phyloP scores from a whole-genome alignment of 371 early-diverging fungal species.

The Lichtheimia corymbifera region DNA sequence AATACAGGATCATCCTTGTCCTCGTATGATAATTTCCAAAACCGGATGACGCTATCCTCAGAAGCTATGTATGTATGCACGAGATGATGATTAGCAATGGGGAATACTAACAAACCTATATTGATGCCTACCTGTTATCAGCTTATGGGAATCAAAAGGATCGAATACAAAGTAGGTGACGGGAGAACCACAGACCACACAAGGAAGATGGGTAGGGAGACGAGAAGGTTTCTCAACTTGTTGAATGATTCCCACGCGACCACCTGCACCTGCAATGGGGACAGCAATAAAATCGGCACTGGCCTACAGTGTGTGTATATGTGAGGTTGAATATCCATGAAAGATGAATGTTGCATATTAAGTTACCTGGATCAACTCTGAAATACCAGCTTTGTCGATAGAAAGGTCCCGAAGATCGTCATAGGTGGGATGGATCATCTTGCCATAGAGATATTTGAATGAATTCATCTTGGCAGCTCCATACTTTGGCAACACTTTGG shows the following conservation, averaged over 20 bases:
- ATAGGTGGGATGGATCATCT: slow-evolving; percentile 63
- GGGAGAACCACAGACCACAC: slow-evolving; percentile 55
- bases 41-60: slow-evolving; percentile 72
- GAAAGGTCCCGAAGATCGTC: slow-evolving; percentile 67
- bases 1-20: slow-evolving; percentile 32
- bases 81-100: neutral
- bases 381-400: slow-evolving; percentile 67
- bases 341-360: neutral
- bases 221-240: slow-evolving; percentile 67
- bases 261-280: slow-evolving; percentile 79
- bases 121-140: slow-evolving; percentile 53
- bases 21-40: slow-evolving; percentile 72
- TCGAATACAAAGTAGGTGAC: slow-evolving; percentile 67
- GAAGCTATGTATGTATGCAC: slow-evolving; percentile 33
- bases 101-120: neutral
- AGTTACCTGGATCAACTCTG: slow-evolving; percentile 63
- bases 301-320: slow-evolving; percentile 34
- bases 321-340: neutral
- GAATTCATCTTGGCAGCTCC: slow-evolving; percentile 31
- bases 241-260: slow-evolving; percentile 73
- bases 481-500: slow-evolving; percentile 24
- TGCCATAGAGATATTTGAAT: slow-evolving; percentile 74
- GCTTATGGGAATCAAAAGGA: slow-evolving; percentile 63
- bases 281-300: slow-evolving; percentile 68
- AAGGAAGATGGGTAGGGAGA: slow-evolving; percentile 64